These are phyloP conservation scores for Parafenestella ontariensis DNA, from an alignment of 2,329 filamentous ascomycete species.

Conservation along the genomic window DNA sequence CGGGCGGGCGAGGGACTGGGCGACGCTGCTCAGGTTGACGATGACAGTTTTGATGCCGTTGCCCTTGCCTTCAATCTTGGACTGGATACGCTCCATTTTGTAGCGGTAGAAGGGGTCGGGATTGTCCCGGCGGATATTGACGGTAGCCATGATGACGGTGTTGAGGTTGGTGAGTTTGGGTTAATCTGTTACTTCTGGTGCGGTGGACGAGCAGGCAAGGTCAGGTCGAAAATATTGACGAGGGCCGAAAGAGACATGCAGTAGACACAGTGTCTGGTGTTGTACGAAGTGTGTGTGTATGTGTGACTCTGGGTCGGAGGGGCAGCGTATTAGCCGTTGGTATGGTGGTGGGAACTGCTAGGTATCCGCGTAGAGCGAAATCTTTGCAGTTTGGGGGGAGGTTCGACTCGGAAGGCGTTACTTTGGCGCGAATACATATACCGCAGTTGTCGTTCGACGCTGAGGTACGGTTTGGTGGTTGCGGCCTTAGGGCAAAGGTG, in stretches of 20 bases:
- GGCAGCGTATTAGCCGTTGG: constrained; percentile 80
- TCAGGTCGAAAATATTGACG: constrained; percentile 57
- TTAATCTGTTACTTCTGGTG: constrained; percentile 33
- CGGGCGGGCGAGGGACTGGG: constrained; percentile 88
- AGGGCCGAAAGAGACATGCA: constrained; percentile 69
- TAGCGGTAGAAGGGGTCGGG: constrained; percentile 99
- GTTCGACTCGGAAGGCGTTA: constrained; percentile 92
- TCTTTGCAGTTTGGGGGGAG: constrained; percentile 93
- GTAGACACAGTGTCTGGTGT: constrained; percentile 47
- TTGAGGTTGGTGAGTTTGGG: constrained; percentile 36
- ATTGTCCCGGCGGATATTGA: constrained; percentile 97
- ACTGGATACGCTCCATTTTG: constrained; percentile 99
- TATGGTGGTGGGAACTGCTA: constrained; percentile 87
- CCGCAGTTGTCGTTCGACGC: constrained; percentile 59
- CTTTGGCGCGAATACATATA: constrained; percentile 99
- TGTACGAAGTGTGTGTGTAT: constrained; percentile 42
- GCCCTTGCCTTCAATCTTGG: constrained; percentile 99
- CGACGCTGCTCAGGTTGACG: constrained; percentile 94
- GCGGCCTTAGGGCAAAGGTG: constrained; percentile 39
- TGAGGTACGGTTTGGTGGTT: constrained; percentile 41
- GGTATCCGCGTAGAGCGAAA: constrained; percentile 96
- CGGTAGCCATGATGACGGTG: constrained; percentile 84
- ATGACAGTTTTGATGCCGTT: constrained; percentile 99
- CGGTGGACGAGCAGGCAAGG: constrained; percentile 37
- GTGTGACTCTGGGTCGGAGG: constrained; percentile 46